Base-by-base conservation (phyloP, 345 rosid species). In the Dipteronia sinensis region DNA sequence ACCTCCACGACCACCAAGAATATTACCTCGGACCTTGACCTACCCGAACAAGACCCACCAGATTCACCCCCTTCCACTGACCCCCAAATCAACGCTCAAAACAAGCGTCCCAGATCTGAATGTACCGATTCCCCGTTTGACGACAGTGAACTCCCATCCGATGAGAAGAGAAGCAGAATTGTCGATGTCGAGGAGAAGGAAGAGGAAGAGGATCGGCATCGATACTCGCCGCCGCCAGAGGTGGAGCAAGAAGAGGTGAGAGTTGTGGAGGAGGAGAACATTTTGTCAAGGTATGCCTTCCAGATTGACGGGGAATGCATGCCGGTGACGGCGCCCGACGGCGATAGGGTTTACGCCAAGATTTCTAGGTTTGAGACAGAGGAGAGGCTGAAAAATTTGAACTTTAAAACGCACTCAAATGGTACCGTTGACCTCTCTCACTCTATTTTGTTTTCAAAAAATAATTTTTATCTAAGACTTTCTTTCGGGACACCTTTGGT, bases 311-410 rank as follows among this genome's bases (percentile, higher is more conserved):
- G 99, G 4, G 97, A 89, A 69, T 94, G 87, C 46, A 8, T 96
- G 71, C 95, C 98, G 2, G 87, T 96, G 59, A 96, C 98, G 3
- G 95, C 95, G 7, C 97, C 97, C 68, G 92, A 94, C 19, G 91
- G 97, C n/a, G 93, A 92, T 34, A 89, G 97, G 88, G 94, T 96
- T 84, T 96, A 96, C 71, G 94, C 89, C 10, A 96, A 88, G 87
- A 81, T 96, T 46, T 86, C 85, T 75, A 77, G 91, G 80, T 73
- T 79, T 58, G 81, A 83, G 70, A 76, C 75, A 66, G 92, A 89
- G 58, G 85, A 80, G 63, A 71, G 65, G 34, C 65, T 70, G 75
- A 85, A 83, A 84, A 87, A 81, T 82, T 75, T 90, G 84, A 82
- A 87, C 76, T 4, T 85, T 27, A 86, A 79, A 67, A 78, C 76